Percentiles rank a stretch among this genome's conserved stretches.
phyloP scores from a whole-genome alignment of 179 eudicot species.

The Camellia oleifera region DNA sequence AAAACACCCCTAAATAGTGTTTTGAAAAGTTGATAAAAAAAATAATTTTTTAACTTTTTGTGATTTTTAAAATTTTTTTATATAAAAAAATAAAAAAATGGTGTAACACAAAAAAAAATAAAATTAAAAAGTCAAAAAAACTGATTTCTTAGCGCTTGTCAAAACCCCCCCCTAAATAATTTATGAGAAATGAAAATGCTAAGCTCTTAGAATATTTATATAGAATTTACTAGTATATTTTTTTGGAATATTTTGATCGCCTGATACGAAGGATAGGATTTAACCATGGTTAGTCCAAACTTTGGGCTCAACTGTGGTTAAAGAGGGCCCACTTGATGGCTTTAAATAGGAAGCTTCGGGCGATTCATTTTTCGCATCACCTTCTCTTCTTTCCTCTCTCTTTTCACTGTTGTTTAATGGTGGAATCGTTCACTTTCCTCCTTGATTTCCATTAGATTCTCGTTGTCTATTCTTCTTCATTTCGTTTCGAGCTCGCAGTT shows the following conservation, averaged over 20 bases:
- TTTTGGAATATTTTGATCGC: not conserved
- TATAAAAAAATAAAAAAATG: no score
- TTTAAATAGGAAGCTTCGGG: constrained; percentile 26
- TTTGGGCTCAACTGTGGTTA: not conserved
- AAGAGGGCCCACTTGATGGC: constrained; percentile 23
- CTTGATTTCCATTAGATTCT: not conserved
- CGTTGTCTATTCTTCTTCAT: not conserved
- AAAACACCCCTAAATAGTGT: no score
- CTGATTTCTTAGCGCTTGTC: no score
- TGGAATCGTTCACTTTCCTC: constrained; percentile 4
- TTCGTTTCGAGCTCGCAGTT: not conserved
- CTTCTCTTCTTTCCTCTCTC: not conserved
- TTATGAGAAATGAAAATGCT: no score
- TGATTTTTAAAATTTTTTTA: no score
- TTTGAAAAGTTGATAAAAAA: no score
- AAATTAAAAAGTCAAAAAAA: no score
- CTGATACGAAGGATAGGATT: constrained; percentile 6
- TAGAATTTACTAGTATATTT: no score
- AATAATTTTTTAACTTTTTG: no score
- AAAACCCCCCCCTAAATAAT: no score
- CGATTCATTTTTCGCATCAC: not conserved
- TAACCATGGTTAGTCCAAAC: constrained; percentile 10
- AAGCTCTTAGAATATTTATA: no score
- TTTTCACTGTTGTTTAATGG: constrained; percentile 1
- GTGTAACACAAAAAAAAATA: no score